A percentile compares a stretch with the other conserved stretches of the same genome.
phyloP scores from a whole-genome alignment of 225 moss, liverwort and hornwort genomes.

The Marchantia paleacea region DNA sequence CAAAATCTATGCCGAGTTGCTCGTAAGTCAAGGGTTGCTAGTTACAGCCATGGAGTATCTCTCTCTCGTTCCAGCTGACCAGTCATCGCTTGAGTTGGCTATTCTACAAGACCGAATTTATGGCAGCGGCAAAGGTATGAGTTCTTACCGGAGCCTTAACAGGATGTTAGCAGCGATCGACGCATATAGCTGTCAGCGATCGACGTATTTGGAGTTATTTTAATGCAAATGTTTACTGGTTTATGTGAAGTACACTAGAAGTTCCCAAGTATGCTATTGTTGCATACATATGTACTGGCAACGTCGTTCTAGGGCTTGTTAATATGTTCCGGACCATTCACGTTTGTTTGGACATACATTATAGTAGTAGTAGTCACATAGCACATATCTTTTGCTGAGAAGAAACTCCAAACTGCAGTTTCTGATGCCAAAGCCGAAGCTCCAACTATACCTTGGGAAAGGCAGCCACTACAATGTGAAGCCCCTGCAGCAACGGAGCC shows the following conservation, averaged over 20 bases:
- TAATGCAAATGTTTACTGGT: no score
- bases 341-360: no score
- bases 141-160: not conserved
- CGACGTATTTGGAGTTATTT: no score
- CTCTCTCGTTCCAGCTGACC: slow-evolving; percentile 72
- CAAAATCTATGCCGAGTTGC: slow-evolving; percentile 81
- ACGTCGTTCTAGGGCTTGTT: no score
- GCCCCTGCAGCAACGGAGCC: slow-evolving; percentile 29
- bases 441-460: slow-evolving; percentile 46
- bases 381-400: no score
- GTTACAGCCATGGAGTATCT: slow-evolving; percentile 86
- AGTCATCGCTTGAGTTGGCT: slow-evolving; percentile 62
- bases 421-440: slow-evolving; percentile 40
- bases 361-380: no score
- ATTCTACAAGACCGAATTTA: slow-evolving; percentile 79
- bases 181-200: no score
- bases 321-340: no score
- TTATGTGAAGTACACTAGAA: no score
- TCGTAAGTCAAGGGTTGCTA: slow-evolving; percentile 91
- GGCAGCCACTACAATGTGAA: slow-evolving; percentile 41
- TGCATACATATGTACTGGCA: no score
- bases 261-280: no score
- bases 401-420: slow-evolving; percentile 21
- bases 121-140: slow-evolving; percentile 65
- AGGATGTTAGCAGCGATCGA: no score